Percentiles rank a stretch among this genome's conserved stretches.
Conservation (phyloP, 805 yeast genomes). For the Saccharomycopsis vini region DNA sequence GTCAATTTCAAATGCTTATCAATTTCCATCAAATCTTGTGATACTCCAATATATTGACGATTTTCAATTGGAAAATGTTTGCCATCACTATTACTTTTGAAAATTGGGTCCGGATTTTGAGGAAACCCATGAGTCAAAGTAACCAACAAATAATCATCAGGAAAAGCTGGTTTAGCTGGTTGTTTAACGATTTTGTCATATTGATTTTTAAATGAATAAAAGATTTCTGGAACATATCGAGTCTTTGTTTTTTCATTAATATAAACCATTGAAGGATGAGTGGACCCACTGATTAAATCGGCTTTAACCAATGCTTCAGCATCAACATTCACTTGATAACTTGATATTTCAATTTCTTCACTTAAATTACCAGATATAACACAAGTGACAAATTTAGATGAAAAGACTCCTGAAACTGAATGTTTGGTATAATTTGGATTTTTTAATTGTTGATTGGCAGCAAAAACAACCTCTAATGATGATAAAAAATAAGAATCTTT, state of each 20-base stretch:
- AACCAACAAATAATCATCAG: constrained; percentile 82
- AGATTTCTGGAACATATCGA: constrained; percentile 91
- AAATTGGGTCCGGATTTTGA: constrained; percentile 28
- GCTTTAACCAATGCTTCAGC: constrained; percentile 88
- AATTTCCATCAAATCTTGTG: constrained; percentile 56
- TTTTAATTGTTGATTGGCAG: constrained; percentile 66
- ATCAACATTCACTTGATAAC: constrained; percentile 80
- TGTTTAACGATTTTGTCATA: constrained; percentile 81
- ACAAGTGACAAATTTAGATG: constrained; percentile 91
- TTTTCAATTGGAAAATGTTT: constrained; percentile 67
- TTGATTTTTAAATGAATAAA: constrained; percentile 77
- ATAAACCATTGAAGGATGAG: constrained; percentile 82
- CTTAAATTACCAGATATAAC: constrained; percentile 81
- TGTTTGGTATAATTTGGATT: constrained; percentile 57
- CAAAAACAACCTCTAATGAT: constrained; percentile 77
- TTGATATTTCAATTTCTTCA: constrained; percentile 83
- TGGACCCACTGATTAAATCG: constrained; percentile 75
- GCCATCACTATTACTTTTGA: constrained; percentile 27
- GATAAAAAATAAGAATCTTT: constrained; percentile 83
- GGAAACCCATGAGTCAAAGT: constrained; percentile 93
- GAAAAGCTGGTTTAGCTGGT: constrained; percentile 85
- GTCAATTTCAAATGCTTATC: constrained; percentile 38
- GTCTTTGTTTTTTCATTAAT: constrained; percentile 63
- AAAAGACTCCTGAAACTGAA: constrained; percentile 54
- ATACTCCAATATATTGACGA: constrained; percentile 63